Base-by-base conservation (phyloP, 1,139 yeast species). In the Suhomyces guaymorum region DNA sequence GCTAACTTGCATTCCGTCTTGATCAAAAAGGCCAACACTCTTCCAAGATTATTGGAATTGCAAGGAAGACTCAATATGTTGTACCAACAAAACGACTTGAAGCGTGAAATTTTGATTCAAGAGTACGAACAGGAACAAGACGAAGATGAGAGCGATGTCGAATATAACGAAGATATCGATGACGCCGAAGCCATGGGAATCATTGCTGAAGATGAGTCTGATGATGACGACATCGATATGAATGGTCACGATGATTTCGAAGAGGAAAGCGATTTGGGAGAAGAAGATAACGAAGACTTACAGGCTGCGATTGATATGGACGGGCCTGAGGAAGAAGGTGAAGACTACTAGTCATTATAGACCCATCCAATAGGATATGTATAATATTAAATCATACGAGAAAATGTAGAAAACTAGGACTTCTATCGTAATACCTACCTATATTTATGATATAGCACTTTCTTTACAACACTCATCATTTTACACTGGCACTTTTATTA, bases 51-150 rank as follows among this genome's bases (percentile, higher is more conserved):
- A 35, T 66, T 89, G 48, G 87, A 90, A 29, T 66, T 94, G 39
- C 95, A 89, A 52, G 95, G 96, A 12, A 78, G 92, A 44, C 64
- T 92, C 42, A 81, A 80, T 41, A 74, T 85, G 58, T 68, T 89
- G 24, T 70, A 79, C 47, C 80, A 89, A 23, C 95, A 83, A 55
- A 70, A 80, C 39, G 80, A 75, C 36, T 64, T 88, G 45, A 79
- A 94, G 51, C 66, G 73, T 24, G 87, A 80, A 39, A 63, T 80
- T 16, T 58, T 69, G 30, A 49, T 39, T 8, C 41, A 38, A 21
- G 53, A 44, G 15, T 38, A 34, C 15, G 49, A 40, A 20, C 43
- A 53, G 7, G 64, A 60, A 7, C 57, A 60, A 7, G 57, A 49
- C 7, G 70, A 60, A 8, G 55, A 51, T 12, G 66, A 58, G 23